These are phyloP conservation scores for Metschnikowia sp. DNA, from an alignment of 805 yeast species.

Conservation along the genomic window DNA sequence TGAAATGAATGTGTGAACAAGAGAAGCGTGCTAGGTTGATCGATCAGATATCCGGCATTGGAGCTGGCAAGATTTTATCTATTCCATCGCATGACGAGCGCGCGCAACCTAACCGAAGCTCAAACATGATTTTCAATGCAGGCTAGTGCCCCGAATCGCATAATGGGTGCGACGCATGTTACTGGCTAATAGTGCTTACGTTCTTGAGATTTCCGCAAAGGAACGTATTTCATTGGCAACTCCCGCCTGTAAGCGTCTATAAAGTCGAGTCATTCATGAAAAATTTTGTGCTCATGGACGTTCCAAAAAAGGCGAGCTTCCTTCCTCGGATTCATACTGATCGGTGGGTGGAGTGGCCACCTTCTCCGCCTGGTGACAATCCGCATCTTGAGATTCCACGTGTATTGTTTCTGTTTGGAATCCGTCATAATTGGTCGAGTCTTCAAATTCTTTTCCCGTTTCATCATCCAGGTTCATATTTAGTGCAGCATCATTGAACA, in stretches of 20 bases:
- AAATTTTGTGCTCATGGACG: neutral
- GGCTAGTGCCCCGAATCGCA: neutral
- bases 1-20: neutral
- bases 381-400: constrained; percentile 8
- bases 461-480: constrained; percentile 30
- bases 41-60: constrained; percentile 2
- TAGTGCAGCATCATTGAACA: constrained; percentile 62
- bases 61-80: constrained; percentile 3
- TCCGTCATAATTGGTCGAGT: constrained; percentile 38
- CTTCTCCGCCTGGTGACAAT: neutral
- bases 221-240: too few species aligned
- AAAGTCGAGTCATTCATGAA: neutral
- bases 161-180: too few species aligned
- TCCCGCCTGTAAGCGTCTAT: too few species aligned
- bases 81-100: constrained; percentile 2
- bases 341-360: constrained; percentile 29
- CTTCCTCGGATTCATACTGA: constrained; percentile 20
- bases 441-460: constrained; percentile 19
- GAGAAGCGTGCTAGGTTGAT: neutral
- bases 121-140: neutral
- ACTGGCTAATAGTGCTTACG: too few species aligned
- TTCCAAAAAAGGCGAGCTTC: constrained; percentile 43
- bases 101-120: neutral
- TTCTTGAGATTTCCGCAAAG: too few species aligned
- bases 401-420: constrained; percentile 49